Conservation (phyloP, 768 basidiomycete genomes). For the Galerina marginata region DNA sequence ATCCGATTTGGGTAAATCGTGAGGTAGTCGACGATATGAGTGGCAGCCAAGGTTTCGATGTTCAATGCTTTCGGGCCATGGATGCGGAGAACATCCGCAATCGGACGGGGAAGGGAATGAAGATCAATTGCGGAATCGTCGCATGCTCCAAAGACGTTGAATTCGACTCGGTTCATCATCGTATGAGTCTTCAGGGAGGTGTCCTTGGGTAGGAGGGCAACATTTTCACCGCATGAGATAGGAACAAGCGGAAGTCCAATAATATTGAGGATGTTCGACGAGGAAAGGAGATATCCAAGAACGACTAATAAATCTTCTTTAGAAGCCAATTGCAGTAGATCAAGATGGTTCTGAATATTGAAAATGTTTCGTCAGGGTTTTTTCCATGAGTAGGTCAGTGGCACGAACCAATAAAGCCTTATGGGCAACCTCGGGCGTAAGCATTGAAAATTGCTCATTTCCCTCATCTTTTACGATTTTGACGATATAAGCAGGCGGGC, state of each 20-base stretch:
- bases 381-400: neutral
- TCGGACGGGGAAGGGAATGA: conserved; percentile 25
- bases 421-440: conserved; percentile 38
- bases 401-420: conserved; percentile 33
- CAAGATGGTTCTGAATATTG: conserved; percentile 19
- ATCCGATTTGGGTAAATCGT: conserved; percentile 27
- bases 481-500: conserved; percentile 41
- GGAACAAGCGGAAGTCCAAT: conserved; percentile 44
- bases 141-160: conserved; percentile 28
- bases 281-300: conserved; percentile 41
- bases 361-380: neutral
- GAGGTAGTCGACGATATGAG: conserved; percentile 36
- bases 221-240: conserved; percentile 23
- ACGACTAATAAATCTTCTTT: conserved; percentile 18
- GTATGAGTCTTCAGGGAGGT: conserved; percentile 16
- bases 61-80: conserved; percentile 35
- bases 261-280: conserved; percentile 35
- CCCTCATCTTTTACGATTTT: conserved; percentile 27
- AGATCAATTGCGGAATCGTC: conserved; percentile 39
- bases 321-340: conserved; percentile 11
- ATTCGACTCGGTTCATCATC: conserved; percentile 36
- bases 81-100: conserved; percentile 27
- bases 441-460: conserved; percentile 17
- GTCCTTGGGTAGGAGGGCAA: conserved; percentile 21
- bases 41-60: conserved; percentile 30